Evolutionary conservation across 108 stramenopile genomes (phyloP).

Genomic region (Skeletonema menzelii): DNA sequence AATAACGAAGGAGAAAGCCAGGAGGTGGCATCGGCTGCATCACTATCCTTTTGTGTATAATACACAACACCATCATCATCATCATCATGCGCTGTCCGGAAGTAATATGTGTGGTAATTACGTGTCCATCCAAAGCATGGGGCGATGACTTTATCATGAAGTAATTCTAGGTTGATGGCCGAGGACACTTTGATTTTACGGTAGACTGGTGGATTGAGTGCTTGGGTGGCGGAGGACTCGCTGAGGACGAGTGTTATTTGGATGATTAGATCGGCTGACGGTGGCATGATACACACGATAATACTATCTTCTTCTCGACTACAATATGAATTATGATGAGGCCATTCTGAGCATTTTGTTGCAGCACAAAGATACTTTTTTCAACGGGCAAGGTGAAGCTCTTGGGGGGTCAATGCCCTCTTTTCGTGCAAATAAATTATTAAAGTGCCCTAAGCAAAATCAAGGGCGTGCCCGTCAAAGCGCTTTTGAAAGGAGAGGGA

Average conservation of each 20-base stretch:
- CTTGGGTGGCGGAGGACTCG: neutral
- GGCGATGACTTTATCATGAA: slow-evolving; percentile 30
- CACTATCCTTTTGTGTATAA: neutral
- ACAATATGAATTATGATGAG: no score
- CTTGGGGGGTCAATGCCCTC: no score
- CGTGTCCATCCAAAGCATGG: slow-evolving; percentile 30
- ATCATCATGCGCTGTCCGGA: neutral
- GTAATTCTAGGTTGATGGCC: slow-evolving; percentile 16
- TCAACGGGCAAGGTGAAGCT: no score
- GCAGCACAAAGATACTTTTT: no score
- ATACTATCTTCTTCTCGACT: no score
- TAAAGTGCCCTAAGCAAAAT: no score
- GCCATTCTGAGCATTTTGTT: no score
- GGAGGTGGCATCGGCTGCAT: neutral
- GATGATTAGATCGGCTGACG: slow-evolving; percentile 5
- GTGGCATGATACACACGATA: neutral
- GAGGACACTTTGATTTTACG: slow-evolving; percentile 23
- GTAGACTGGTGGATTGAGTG: slow-evolving; percentile 27
- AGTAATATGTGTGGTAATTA: slow-evolving; percentile 36
- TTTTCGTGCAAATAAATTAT: no score
- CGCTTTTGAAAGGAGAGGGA: no score
- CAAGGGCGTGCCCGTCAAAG: no score
- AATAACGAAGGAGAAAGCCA: neutral
- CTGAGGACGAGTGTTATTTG: slow-evolving; percentile 2
- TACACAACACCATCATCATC: no score